Evolutionary conservation across 805 yeast species (phyloP), one percentile per base, ranked within the genome.

Genomic region (Tetrapisispora phaffii): DNA sequence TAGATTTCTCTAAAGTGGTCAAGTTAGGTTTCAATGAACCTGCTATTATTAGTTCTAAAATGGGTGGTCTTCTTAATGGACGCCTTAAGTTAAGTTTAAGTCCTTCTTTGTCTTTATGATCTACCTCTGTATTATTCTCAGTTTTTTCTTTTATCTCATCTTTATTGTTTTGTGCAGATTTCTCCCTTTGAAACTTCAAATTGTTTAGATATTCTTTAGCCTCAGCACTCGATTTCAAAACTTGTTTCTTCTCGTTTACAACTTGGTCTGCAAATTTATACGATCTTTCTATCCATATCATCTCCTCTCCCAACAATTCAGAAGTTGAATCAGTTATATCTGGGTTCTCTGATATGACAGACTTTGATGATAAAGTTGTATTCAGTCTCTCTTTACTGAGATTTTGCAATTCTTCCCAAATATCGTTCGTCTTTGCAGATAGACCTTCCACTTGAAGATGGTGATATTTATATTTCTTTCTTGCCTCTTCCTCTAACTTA

Each of bases 251-350:
- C 56, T 89, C 96, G 0, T 82, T 76, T 1, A 83, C 72, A 2
- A 79, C 70, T 54, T 84, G 84, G 6, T 97, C 97, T 0, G 98
- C 97, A 72, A 87, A 90, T 46, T 85, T 83, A 59, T 85, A 90
- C 2, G 80, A 76, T 50, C 93, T 73, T 48, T 76, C 80, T 46
- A 90, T 88, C 53, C 78, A 76, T 45, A 90, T 75, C 58, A 73
- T 73, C 42, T 80, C 79, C 16, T 70, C 73, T 13, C 23, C 57
- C 6, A 42, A 34, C 6, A 34, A 22, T 2, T 41, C 36, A 2
- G 41, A 45, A 54, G 50, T 10, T 7, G 33, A 12, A 12, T 26
- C 17, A 2, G 24, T 8, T 21, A 50, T 21, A 19, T 52, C 49
- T 5, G 48, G 35, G 28, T 45, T 42, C 23, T 41, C 42, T 2